These are phyloP conservation scores for Penicillium sp. DNA, from an alignment of 2,329 filamentous ascomycete species.

Conservation along the genomic window DNA sequence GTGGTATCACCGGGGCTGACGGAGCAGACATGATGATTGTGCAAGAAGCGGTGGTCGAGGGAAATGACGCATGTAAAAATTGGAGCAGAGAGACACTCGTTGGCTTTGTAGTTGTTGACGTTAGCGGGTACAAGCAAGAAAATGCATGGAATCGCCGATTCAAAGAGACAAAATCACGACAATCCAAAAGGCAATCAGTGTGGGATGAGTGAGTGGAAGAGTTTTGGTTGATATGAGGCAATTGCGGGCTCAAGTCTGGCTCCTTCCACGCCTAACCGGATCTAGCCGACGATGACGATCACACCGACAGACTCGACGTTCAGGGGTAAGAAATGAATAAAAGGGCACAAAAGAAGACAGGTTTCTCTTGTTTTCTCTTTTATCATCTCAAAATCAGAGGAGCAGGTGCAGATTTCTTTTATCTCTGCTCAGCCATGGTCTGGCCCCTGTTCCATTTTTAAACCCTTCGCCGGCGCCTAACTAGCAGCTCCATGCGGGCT, in stretches of 20 bases:
- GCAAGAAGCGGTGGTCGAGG: constrained; percentile 12
- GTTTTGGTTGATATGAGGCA: constrained; percentile 6
- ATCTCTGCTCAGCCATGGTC: neutral
- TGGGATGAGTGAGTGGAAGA: neutral
- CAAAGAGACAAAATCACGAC: neutral
- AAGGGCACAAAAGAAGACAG: neutral
- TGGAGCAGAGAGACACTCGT: neutral
- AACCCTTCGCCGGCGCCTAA: constrained; percentile 12
- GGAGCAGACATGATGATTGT: constrained; percentile 36
- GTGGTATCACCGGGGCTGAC: constrained; percentile 57
- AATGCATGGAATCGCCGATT: neutral
- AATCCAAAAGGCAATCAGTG: neutral
- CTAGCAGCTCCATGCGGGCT: constrained; percentile 1
- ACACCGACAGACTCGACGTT: neutral
- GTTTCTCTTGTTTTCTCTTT: neutral
- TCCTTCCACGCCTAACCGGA: constrained; percentile 14
- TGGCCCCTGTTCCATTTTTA: neutral
- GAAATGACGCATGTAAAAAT: constrained; percentile 10
- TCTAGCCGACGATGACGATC: constrained; percentile 15
- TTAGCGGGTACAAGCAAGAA: neutral
- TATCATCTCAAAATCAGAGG: neutral
- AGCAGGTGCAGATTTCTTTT: neutral
- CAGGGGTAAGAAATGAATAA: too few species aligned
- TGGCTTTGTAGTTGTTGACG: neutral
- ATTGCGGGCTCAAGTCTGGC: constrained; percentile 3